Evolutionary conservation across 345 rosid genomes (phyloP), one percentile per base, ranked within the genome.

Genomic region (Heritiera littoralis): DNA sequence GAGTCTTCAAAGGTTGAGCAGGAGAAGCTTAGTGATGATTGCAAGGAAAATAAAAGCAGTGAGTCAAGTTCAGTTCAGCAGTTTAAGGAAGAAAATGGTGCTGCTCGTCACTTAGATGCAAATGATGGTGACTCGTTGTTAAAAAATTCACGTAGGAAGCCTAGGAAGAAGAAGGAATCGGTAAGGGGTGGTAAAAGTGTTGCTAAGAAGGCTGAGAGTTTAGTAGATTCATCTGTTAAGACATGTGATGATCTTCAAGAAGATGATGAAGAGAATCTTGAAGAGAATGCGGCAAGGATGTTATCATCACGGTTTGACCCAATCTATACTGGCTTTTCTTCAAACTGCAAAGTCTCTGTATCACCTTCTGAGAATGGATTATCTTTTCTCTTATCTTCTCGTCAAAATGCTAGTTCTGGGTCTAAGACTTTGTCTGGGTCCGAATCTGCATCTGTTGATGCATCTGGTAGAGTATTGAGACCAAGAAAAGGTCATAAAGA

Each of bases 251-350:
- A 78, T 66, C 78, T 84, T 81, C 86, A 66, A 6, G 94, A 89
- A 52, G 98, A 93, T 71, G 98, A 93, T 78, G 95, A 90, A 86
- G 93, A 93, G 87, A 95, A 95, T 86, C 98, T 95, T 63, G 99
- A 92, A 86, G 95, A 90, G 79, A 95, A 95, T 87, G 99, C 99
- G 41, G 99, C 99, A 52, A 95, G 89, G 87, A 93, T 95, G 99
- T 84, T 95, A 35, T 95, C 97, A 38, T 93, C 97, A 18, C 92
- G 98, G 76, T 95, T 95, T 81, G 92, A 93, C 85, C 92, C 99
- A 17, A 91, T 89, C 82, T 93, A 90, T 83, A 89, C 97, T 30
- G 97, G 91, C 18, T 92, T 90, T 88, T 86, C 91, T 73, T 86
- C 88, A 59, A 90, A 83, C 72, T 81, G 87, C 72, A 89, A 86